These are phyloP conservation scores for Eucalyptus sp. DNA, from an alignment of 345 rosid species.

Conservation along the genomic window DNA sequence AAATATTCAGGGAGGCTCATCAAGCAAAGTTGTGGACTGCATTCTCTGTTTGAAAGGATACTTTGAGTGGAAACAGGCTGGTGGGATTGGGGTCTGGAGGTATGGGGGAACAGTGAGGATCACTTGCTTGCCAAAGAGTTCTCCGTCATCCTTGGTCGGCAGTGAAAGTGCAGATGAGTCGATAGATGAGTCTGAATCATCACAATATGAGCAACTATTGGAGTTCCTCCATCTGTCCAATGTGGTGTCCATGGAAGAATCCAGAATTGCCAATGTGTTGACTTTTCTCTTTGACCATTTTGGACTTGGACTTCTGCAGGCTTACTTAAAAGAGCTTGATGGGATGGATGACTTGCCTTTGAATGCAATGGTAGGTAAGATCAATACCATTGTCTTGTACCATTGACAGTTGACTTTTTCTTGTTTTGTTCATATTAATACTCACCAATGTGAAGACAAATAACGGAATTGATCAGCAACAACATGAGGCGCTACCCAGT, in stretches of 20 bases:
- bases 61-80: slow-evolving; percentile 89
- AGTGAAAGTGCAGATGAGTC: slow-evolving; percentile 86
- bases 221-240: slow-evolving; percentile 86
- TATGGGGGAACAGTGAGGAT: slow-evolving; percentile 97
- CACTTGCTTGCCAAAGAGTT: slow-evolving; percentile 57
- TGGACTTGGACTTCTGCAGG: slow-evolving; percentile 70
- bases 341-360: slow-evolving; percentile 61
- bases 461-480: not conserved
- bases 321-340: slow-evolving; percentile 59
- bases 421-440: not conserved
- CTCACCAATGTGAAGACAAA: not conserved
- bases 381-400: not conserved
- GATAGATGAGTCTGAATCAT: slow-evolving; percentile 74
- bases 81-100: slow-evolving; percentile 94
- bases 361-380: slow-evolving; percentile 96
- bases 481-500: not conserved
- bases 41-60: slow-evolving; percentile 93
- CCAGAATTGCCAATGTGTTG: slow-evolving; percentile 56
- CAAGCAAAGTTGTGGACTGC: slow-evolving; percentile 93
- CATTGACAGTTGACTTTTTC: not conserved
- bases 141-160: slow-evolving; percentile 46
- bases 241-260: slow-evolving; percentile 66
- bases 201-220: slow-evolving; percentile 74
- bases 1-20: slow-evolving; percentile 69
- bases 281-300: slow-evolving; percentile 85